A percentile compares a stretch with the other conserved stretches of the same genome.
phyloP scores from a whole-genome alignment of 78 protist genomes.

The Dictyostelium brefeldianum region DNA sequence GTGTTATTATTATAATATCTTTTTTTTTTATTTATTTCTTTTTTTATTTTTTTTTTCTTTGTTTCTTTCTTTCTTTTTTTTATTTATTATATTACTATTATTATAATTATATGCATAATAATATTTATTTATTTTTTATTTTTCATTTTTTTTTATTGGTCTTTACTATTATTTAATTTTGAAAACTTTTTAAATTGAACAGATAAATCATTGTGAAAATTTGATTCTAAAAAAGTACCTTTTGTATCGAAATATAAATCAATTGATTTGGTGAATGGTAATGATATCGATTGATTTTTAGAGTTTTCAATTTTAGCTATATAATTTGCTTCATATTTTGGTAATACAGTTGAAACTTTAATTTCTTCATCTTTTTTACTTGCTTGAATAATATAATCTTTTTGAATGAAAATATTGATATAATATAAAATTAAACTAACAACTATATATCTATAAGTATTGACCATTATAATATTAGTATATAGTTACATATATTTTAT shows the following conservation, averaged over 20 bases:
- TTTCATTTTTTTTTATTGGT: background rate
- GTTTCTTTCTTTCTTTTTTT: no score
- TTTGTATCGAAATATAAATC: conserved; percentile 44
- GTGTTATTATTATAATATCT: no score
- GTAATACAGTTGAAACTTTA: conserved; percentile 10
- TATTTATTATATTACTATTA: no score
- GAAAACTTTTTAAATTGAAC: conserved; percentile 19
- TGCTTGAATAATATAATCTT: conserved; percentile 48
- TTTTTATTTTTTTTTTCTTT: background rate
- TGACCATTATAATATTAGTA: background rate
- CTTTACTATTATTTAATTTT: background rate
- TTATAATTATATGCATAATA: background rate
- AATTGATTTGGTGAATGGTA: conserved; percentile 43
- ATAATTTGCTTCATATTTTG: conserved; percentile 63
- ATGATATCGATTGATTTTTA: background rate
- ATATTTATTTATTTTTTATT: background rate
- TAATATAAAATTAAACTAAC: conserved; percentile 38
- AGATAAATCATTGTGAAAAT: conserved; percentile 25
- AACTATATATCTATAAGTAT: conserved; percentile 17
- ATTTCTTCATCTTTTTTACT: background rate
- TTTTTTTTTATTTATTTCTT: background rate
- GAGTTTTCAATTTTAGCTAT: conserved; percentile 39
- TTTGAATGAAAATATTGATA: conserved; percentile 65
- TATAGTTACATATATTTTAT: background rate
- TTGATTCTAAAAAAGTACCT: conserved; percentile 29